Conservation (phyloP, 345 rosid genomes). For the Salix udensis region DNA sequence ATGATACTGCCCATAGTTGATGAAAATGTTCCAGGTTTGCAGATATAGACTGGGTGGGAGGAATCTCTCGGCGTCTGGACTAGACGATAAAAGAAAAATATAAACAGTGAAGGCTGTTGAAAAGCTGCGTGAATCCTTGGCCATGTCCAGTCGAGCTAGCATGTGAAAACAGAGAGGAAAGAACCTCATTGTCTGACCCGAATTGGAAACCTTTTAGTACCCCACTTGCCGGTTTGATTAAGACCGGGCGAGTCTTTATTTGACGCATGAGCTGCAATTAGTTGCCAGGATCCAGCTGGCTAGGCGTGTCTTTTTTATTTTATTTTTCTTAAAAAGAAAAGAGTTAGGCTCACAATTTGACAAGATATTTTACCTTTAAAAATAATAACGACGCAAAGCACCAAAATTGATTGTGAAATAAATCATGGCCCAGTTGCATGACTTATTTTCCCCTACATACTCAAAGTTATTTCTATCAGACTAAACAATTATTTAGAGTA, state of each 20-base stretch:
- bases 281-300: not conserved
- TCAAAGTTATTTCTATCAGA: too few relatives aligned
- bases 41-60: not conserved
- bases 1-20: not conserved
- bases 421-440: not conserved
- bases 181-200: constrained; percentile 28
- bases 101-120: not conserved
- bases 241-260: not conserved
- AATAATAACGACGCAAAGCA: not conserved
- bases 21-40: not conserved
- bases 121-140: not conserved
- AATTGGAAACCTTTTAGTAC: not conserved
- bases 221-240: not conserved
- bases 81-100: not conserved
- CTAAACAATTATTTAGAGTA: too few relatives aligned
- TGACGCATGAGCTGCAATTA: constrained; percentile 14
- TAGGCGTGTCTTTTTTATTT: not conserved
- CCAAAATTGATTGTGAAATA: not conserved
- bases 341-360: not conserved
- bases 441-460: not conserved
- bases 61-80: not conserved
- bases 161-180: constrained; percentile 9
- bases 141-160: not conserved
- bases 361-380: constrained; percentile 4
- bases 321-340: too few relatives aligned